Evolutionary conservation across 805 yeast species (phyloP), one percentile per base, ranked within the genome.

Genomic region (Yarrowia sp.): DNA sequence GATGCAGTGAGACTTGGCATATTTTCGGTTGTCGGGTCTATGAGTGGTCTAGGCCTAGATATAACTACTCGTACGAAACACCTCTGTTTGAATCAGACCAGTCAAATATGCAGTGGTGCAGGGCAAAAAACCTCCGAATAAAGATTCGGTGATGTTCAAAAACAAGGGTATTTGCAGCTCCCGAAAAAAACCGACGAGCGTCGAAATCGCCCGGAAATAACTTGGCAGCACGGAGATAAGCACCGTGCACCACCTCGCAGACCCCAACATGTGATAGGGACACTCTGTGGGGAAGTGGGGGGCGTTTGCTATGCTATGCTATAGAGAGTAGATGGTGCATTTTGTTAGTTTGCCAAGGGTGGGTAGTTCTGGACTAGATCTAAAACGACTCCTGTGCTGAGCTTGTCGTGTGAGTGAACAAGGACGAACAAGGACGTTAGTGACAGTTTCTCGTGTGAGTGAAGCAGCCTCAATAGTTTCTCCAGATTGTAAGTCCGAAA

Each of bases 201-300:
- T 2, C 7, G 3, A 33, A 12, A 12, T 4, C 10, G 14, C 24
- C 30, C 48, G 52, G 52, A 46, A 28, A 28, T 17, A 46, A 46
- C 52, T 28, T 28, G 1, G 21, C 33, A 4, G 33, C 19, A 16
- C 51, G 36, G 52, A 28, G 36, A n/a, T 46, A 46, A 26, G 51
- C 51, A 44, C 4, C 3, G 30, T 43, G 48, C 48, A n/a, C n/a
- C 30, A 26, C 32, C 49, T 44, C 33, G 8, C n/a, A 10, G 32
- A 30, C 33, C 10, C n/a, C 32, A 14, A 28, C 35, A 26, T 26
- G 51, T 44, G 51, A 24, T 36, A 46, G 52, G 51, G 52, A 28
- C 51, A 26, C 52, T 4, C 52, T 46, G 52, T 46, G 52, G 52
- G 52, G 51, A 26, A 44, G 51, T 44, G 51, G 51, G 51, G 51